Evolutionary conservation across 352 stramenopile species (phyloP).

Genomic region (Phytophthora pisi): DNA sequence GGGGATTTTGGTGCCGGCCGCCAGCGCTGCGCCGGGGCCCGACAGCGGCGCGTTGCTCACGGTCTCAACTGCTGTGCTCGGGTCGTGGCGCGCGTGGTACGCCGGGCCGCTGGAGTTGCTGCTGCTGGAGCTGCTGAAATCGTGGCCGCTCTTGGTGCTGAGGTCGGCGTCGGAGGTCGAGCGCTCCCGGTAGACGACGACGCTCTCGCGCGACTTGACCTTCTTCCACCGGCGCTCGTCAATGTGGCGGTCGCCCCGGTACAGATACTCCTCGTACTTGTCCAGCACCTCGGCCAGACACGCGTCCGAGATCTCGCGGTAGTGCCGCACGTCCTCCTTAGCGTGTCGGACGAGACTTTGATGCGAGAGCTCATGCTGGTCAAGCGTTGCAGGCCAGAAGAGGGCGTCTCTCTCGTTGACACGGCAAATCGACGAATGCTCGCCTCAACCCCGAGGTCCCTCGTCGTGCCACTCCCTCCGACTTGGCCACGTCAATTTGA

Average conservation of each 20-base stretch:
- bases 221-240: constrained; percentile 48
- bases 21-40: constrained; percentile 47
- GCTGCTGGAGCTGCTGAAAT: constrained; percentile 16
- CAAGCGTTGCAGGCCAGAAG: too few species aligned
- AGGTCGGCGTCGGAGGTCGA: constrained; percentile 17
- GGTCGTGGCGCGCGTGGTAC: constrained; percentile 15
- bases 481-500: neutral
- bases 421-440: constrained; percentile 21
- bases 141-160: constrained; percentile 1
- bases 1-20: constrained; percentile 45
- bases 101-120: constrained; percentile 11
- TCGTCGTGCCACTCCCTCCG: constrained; percentile 1
- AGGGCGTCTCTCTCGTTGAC: constrained; percentile 3
- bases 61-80: constrained; percentile 11
- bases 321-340: constrained; percentile 41
- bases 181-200: constrained; percentile 46
- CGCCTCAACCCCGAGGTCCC: constrained; percentile 4
- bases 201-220: constrained; percentile 39
- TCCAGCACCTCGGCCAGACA: constrained; percentile 37
- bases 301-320: constrained; percentile 31
- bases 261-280: constrained; percentile 51
- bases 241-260: constrained; percentile 26
- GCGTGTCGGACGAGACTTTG: constrained; percentile 24
- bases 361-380: constrained; percentile 28
- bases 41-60: constrained; percentile 30